Conservation (phyloP, 345 rosid species). For the Hypericum perforatum region DNA sequence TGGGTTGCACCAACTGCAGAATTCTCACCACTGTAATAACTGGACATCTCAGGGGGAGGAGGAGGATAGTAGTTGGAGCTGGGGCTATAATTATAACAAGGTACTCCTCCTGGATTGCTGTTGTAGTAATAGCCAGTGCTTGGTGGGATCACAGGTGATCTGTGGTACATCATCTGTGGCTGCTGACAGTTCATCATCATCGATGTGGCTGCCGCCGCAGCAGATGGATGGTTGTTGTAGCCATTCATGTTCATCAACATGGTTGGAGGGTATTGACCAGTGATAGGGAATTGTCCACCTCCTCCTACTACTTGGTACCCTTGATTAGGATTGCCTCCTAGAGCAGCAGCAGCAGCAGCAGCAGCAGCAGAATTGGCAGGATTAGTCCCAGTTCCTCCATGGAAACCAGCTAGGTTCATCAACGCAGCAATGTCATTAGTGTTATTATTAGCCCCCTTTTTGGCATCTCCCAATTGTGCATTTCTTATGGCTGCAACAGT, state of each 20-base stretch:
- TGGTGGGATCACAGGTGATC: constrained; percentile 39
- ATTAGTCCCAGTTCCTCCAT: constrained; percentile 18
- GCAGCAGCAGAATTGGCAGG: constrained; percentile 6
- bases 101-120: constrained; percentile 16
- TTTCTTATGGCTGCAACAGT: constrained; percentile 43
- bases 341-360: constrained; percentile 13
- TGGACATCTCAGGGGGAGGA: constrained; percentile 25
- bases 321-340: constrained; percentile 27
- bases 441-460: constrained; percentile 6
- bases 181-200: constrained; percentile 52
- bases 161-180: constrained; percentile 62
- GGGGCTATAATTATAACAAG: too few species aligned
- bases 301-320: constrained; percentile 30
- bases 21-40: constrained; percentile 19
- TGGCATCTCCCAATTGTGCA: constrained; percentile 26
- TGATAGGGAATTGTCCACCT: constrained; percentile 14
- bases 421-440: constrained; percentile 35
- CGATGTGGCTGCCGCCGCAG: constrained; percentile 20
- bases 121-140: constrained; percentile 53
- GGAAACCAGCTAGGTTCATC: constrained; percentile 42
- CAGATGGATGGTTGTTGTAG: constrained; percentile 14
- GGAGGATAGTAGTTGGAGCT: constrained; percentile 9
- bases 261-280: constrained; percentile 32
- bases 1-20: constrained; percentile 24
- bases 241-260: constrained; percentile 39